Base-by-base conservation (phyloP, 306 rosid genomes). In the Erythrophleum fordii region DNA sequence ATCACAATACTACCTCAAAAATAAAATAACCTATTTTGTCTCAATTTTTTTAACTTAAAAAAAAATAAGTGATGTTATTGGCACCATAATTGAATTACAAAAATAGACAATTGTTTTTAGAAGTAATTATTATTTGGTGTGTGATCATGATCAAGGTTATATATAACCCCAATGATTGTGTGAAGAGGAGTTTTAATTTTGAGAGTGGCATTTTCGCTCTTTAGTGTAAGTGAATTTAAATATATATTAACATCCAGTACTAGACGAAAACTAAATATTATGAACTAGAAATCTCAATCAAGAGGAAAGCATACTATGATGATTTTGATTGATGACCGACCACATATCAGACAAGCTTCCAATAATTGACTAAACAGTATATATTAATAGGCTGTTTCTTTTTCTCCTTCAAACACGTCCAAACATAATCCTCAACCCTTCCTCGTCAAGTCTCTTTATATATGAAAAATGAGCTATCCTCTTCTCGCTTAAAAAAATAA, bases 321-420 rank as follows among this genome's bases (percentile, higher is more conserved):
- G 83, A 77, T 80, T 68, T 77, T 34, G 87, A 83, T 83, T 77
- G 85, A 80, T 68, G 77, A 17, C 3, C 25, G 31, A 42, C 66
- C 18, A 55, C 75, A 64, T 73, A 77, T 72, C 77, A 77, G 67
- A 61, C 67, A 60, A 68, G 69, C 16, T 58, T 34, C 16, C 86
- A 28, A 86, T 72, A 80, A 86, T 80, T 77, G 89, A 76, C 74
- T 20, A 46, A 22, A 70, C 73, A 67, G 44, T 2, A 16, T 39
- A 41, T 26, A 23, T 20, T 20, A 39, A 68, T 46, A 44, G 26
- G 74, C 9, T 44, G 22, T 44, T 41, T 44, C 12, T 5, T 5
- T 29, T 69, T 69, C 74, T 25, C 89, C 89, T 72, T 67, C 76
- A 76, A 77, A 80, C 78, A 37, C 85, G 83, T 83, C 78, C 48